Percentiles rank a stretch among this genome's conserved stretches.
phyloP scores from a whole-genome alignment of 2,329 filamentous ascomycete genomes.

The Didymella arachidicola region DNA sequence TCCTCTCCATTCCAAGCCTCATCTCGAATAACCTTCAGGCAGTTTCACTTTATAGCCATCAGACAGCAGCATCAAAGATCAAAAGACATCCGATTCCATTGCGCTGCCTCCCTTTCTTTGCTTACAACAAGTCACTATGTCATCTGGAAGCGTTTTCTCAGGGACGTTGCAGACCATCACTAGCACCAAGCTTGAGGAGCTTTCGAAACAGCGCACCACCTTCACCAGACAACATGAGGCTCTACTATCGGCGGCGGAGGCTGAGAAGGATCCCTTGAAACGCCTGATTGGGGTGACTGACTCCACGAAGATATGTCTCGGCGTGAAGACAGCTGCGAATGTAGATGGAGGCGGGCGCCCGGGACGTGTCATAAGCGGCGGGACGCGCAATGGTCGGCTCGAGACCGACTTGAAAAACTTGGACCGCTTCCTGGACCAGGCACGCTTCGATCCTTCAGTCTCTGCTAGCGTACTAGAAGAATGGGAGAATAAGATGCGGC shows the following conservation, averaged over 20 bases:
- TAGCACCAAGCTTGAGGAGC: slow-evolving; percentile 47
- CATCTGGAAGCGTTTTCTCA: slow-evolving; percentile 45
- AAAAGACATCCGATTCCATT: neutral
- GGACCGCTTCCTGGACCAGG: slow-evolving; percentile 48
- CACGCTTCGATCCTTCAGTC: slow-evolving; percentile 48
- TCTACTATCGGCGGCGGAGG: slow-evolving; percentile 24
- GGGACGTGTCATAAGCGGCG: slow-evolving; percentile 31
- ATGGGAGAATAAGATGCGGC: slow-evolving; percentile 43
- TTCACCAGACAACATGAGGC: slow-evolving; percentile 42
- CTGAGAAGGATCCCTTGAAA: slow-evolving; percentile 32
- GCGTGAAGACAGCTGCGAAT: slow-evolving; percentile 28
- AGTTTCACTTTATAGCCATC: neutral
- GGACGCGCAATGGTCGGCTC: slow-evolving; percentile 31
- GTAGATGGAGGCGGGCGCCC: slow-evolving; percentile 19
- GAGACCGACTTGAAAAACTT: slow-evolving; percentile 44
- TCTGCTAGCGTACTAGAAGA: slow-evolving; percentile 42
- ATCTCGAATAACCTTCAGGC: neutral
- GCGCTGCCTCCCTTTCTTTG: no score
- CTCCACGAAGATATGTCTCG: slow-evolving; percentile 42
- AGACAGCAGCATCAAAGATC: neutral
- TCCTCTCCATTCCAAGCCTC: neutral
- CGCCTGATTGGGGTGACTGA: slow-evolving; percentile 38
- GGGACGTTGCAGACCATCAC: slow-evolving; percentile 49
- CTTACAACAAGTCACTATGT: slow-evolving; percentile 22
- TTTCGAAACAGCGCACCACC: slow-evolving; percentile 45